Evolutionary conservation across 1,284 basidiomycete species (phyloP).

Genomic region (Rhodotorula sp.): DNA sequence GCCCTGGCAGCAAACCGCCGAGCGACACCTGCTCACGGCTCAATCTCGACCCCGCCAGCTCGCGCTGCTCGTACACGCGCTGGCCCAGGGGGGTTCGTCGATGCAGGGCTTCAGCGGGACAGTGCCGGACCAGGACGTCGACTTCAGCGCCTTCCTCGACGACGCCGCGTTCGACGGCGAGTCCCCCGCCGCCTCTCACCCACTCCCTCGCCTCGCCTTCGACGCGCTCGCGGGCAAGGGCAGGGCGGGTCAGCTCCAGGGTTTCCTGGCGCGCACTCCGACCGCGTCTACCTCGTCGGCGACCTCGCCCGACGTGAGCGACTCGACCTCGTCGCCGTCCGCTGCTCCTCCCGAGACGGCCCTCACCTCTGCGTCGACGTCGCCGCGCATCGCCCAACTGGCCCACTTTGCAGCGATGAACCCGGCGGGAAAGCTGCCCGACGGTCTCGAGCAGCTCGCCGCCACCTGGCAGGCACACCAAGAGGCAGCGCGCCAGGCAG

Average conservation of each 20-base stretch:
- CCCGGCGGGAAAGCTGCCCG: conserved; percentile 13
- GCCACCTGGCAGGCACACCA: conserved; percentile 9
- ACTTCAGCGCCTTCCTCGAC: conserved; percentile 17
- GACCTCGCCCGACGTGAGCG: conserved; percentile 18
- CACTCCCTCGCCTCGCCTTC: no score
- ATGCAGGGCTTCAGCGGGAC: no score
- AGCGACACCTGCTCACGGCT: no score
- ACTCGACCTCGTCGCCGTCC: conserved; percentile 8
- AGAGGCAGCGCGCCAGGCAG: conserved; percentile 8
- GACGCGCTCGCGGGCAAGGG: no score
- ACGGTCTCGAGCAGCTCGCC: conserved; percentile 22
- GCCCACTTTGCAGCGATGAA: background rate
- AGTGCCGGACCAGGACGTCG: conserved; percentile 2
- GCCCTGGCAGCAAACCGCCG: no score
- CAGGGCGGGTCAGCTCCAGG: no score
- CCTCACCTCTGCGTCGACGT: conserved; percentile 22
- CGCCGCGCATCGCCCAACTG: conserved; percentile 1
- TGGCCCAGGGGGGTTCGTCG: no score
- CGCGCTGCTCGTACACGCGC: no score
- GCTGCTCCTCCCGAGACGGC: conserved; percentile 11
- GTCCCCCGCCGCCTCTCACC: background rate
- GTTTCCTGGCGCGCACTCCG: background rate
- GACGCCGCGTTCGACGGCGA: background rate
- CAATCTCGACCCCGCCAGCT: no score
- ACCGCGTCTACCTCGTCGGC: conserved; percentile 15